phyloP scores from a whole-genome alignment of 257 asterid species.

The Schizonepeta tenuifolia region DNA sequence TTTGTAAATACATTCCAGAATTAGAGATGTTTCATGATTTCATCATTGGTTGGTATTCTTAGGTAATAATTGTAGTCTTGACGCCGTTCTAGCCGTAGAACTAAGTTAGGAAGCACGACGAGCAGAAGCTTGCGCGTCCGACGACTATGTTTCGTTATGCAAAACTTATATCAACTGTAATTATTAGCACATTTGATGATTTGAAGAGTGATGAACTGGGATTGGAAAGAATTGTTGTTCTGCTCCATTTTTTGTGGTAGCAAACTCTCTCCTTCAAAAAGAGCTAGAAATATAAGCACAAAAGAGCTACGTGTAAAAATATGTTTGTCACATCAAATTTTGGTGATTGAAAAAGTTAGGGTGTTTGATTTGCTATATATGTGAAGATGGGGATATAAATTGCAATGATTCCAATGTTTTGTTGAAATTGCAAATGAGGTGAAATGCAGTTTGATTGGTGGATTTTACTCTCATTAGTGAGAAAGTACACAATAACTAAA shows the following conservation, averaged over 20 bases:
- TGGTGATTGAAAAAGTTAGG: no score
- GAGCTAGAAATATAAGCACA: background rate
- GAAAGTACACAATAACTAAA: no score
- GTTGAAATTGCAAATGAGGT: no score
- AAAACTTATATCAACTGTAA: slow-evolving; percentile 30
- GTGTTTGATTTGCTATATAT: no score
- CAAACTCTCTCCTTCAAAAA: background rate
- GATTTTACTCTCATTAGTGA: no score
- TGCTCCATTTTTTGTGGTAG: background rate
- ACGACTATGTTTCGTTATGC: background rate
- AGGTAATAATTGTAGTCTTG: slow-evolving; percentile 25
- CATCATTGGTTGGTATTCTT: slow-evolving; percentile 23
- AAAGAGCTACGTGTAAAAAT: background rate
- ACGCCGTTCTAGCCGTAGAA: slow-evolving; percentile 3
- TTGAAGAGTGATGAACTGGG: background rate
- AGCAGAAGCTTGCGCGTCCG: slow-evolving; percentile 3
- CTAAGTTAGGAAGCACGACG: slow-evolving; percentile 3
- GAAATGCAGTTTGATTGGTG: no score
- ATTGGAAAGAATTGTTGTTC: background rate
- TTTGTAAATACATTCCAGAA: slow-evolving; percentile 32
- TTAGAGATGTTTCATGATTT: slow-evolving; percentile 34
- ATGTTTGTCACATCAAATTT: no score
- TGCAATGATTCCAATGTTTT: no score
- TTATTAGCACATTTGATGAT: slow-evolving; percentile 23
- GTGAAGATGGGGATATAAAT: no score